These are phyloP conservation scores for Citrullus colocynthis DNA, from an alignment of 306 rosid species.

Conservation along the genomic window DNA sequence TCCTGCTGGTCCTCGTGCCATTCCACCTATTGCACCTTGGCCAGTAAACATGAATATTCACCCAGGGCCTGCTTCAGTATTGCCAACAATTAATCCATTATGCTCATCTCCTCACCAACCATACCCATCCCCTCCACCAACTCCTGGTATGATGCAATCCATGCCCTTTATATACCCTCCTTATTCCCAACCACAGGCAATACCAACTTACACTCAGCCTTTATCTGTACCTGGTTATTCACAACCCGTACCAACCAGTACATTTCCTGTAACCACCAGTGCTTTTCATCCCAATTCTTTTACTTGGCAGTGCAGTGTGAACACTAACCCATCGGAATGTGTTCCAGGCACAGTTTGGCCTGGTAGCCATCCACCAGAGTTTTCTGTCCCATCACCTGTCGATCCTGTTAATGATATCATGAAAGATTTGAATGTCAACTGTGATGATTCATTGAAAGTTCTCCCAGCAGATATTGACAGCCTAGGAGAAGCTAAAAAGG, in stretches of 20 bases:
- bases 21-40: constrained; percentile 77
- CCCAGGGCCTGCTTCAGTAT: constrained; percentile 46
- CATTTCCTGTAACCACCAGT: constrained; percentile 52
- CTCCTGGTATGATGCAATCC: constrained; percentile 88
- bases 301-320: constrained; percentile 71
- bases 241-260: constrained; percentile 39
- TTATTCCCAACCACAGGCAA: constrained; percentile 61
- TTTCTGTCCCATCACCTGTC: constrained; percentile 58
- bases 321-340: constrained; percentile 46
- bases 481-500: constrained; percentile 34
- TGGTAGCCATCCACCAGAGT: constrained; percentile 71
- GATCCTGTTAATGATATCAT: constrained; percentile 41
- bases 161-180: constrained; percentile 76
- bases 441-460: constrained; percentile 34
- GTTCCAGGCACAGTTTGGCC: constrained; percentile 64
- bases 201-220: constrained; percentile 47
- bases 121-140: constrained; percentile 82
- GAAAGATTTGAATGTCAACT: constrained; percentile 32
- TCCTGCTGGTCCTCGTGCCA: constrained; percentile 50
- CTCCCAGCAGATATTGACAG: constrained; percentile 37
- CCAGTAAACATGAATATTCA: constrained; percentile 81
- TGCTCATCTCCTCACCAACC: constrained; percentile 87
- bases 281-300: constrained; percentile 75
- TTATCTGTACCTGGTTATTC: constrained; percentile 25
- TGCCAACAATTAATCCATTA: constrained; percentile 49